Base-by-base conservation (phyloP, 2,329 filamentous ascomycete genomes). In the Colletotrichum sojae region DNA sequence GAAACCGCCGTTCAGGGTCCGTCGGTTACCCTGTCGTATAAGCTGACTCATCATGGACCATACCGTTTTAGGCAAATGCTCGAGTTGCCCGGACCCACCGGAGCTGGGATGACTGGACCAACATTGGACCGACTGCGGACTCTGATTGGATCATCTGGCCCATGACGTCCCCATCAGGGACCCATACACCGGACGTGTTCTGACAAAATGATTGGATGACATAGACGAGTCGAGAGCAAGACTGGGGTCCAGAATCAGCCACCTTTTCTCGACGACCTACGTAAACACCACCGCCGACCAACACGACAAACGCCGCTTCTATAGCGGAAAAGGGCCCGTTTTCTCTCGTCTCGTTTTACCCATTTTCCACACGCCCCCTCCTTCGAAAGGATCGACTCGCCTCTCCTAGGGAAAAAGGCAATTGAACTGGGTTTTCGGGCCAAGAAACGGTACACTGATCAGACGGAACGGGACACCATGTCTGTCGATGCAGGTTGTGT, bases 21-120 rank as follows among this genome's bases (percentile, higher is more conserved):
- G 22, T 36, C 6, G 10, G 10, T 10, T 36, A 8, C 31, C 31
- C 4, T 36, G 31, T 36, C 31, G 10, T 36, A 1, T 8, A 36
- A 36, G 31, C 31, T 36, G 31, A 36, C 10, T 43, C 16, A 15
- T 13, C 16, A 4, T 6, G 31, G 13, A 36, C 59, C 15, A 62
- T 45, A 4, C 59, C 63, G 2, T 20, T 31, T 25, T 57, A 16
- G 67, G 56, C 53, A 43, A 53, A 40, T 62, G 67, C 63, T 25
- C 4, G 9, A 1, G 40, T 25, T 40, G 49, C 53, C 48, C 25
- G 31, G 46, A 13, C 27, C 8, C 46, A 9, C 18, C 22, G 31
- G 49, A 49, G 45, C 13, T 54, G 20, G 59, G 59, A 54, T 45
- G 40, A 54, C 36, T 46, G 51, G 20, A 25, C 48, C 54, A 31